Percentiles rank a stretch among this genome's conserved stretches.
Evolutionary conservation across 306 rosid genomes (phyloP).

Genomic region (Heteromeles arbutifolia): DNA sequence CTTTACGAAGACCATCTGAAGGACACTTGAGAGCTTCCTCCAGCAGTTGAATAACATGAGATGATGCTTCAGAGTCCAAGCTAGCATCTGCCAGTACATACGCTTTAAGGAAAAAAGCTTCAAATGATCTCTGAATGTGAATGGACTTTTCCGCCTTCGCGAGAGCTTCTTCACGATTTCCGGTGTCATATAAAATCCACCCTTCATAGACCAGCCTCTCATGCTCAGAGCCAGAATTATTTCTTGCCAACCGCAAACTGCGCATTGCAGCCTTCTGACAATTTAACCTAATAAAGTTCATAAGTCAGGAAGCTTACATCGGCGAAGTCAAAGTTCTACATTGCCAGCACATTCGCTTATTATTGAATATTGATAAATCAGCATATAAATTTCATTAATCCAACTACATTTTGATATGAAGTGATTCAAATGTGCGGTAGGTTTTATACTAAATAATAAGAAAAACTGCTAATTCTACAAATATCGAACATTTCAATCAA

Average conservation of each 20-base stretch:
- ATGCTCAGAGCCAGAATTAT: conserved; percentile 53
- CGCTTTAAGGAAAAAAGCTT: conserved; percentile 76
- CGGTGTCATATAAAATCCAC: conserved; percentile 82
- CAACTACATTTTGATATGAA: background rate
- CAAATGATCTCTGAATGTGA: conserved; percentile 62
- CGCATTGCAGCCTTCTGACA: conserved; percentile 83
- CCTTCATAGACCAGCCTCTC: conserved; percentile 86
- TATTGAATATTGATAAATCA: background rate
- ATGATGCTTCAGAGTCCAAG: conserved; percentile 54
- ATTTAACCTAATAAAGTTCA: conserved; percentile 45
- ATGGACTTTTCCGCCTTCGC: conserved; percentile 60
- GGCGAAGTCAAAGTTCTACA: background rate
- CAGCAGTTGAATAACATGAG: conserved; percentile 53
- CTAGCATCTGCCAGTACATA: conserved; percentile 62
- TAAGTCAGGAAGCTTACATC: background rate
- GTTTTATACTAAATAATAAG: background rate
- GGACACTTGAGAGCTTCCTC: conserved; percentile 82
- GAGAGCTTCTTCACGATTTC: conserved; percentile 63
- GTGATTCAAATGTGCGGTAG: background rate
- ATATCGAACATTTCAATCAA: background rate
- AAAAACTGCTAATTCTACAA: background rate
- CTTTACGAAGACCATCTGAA: conserved; percentile 86
- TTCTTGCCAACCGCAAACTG: conserved; percentile 70
- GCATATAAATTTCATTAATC: background rate
- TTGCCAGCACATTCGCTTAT: background rate